Conservation (phyloP, 768 basidiomycete species). For the Suillus sp. region DNA sequence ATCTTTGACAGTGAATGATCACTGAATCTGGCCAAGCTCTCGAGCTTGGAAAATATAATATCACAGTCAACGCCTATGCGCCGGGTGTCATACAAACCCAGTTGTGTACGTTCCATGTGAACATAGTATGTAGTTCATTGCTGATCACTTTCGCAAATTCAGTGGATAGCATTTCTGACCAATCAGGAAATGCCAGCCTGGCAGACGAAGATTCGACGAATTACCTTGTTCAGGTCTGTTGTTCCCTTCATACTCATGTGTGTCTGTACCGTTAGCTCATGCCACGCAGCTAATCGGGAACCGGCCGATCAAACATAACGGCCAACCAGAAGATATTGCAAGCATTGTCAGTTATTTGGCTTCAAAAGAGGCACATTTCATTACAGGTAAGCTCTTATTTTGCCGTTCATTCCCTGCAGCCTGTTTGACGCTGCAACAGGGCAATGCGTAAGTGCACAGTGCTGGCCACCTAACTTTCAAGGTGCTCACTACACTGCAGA, state of each 20-base stretch:
- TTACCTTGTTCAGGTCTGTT: background rate
- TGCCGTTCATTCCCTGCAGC: background rate
- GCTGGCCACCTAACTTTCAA: background rate
- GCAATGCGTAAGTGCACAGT: conserved; percentile 18
- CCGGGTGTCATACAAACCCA: conserved; percentile 18
- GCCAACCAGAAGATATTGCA: conserved; percentile 26
- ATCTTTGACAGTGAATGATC: conserved; percentile 5
- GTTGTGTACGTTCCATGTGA: conserved; percentile 14
- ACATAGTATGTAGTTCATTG: background rate
- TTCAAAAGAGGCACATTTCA: conserved; percentile 29
- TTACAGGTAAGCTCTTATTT: conserved; percentile 26
- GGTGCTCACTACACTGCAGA: background rate
- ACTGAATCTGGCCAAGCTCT: conserved; percentile 26
- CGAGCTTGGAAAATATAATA: conserved; percentile 40
- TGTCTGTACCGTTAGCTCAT: conserved; percentile 4
- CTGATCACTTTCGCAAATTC: background rate
- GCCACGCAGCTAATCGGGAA: conserved; percentile 23
- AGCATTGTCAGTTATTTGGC: conserved; percentile 29
- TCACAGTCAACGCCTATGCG: conserved; percentile 46
- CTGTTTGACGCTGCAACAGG: conserved; percentile 2
- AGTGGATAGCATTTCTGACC: conserved; percentile 6
- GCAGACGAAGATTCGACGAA: conserved; percentile 4
- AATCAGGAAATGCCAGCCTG: background rate
- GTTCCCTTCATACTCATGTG: background rate
- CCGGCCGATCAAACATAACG: conserved; percentile 9